Percentiles rank a stretch among this genome's conserved stretches.
Evolutionary conservation across 140 eudicot species (phyloP).

Genomic region (Oenanthe javanica): DNA sequence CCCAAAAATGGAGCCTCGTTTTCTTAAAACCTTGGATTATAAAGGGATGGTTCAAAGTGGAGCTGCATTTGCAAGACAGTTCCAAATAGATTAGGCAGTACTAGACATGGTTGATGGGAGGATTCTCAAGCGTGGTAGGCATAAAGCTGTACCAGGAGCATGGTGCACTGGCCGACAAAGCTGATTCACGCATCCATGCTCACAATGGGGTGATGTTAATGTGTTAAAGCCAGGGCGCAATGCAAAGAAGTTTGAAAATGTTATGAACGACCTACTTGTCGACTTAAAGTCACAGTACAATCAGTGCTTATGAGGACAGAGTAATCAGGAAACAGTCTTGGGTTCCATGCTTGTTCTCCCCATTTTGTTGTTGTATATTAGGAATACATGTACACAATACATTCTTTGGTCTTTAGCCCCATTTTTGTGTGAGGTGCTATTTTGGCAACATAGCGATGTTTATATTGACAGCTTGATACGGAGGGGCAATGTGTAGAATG

Average conservation of each 20-base stretch:
- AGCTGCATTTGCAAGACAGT: slow-evolving; percentile 80
- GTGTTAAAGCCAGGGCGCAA: slow-evolving; percentile 68
- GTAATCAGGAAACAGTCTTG: neutral
- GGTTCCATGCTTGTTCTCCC: neutral
- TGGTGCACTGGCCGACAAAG: slow-evolving; percentile 74
- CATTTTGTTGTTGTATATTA: neutral
- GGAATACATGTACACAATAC: slow-evolving; percentile 18
- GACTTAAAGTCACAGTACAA: slow-evolving; percentile 40
- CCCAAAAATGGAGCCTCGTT: slow-evolving; percentile 92
- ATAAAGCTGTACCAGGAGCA: slow-evolving; percentile 66
- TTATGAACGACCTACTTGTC: slow-evolving; percentile 36
- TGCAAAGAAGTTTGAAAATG: slow-evolving; percentile 40
- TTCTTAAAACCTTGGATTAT: slow-evolving; percentile 45
- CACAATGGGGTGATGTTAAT: slow-evolving; percentile 84
- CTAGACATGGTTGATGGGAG: slow-evolving; percentile 73
- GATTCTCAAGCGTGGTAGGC: slow-evolving; percentile 59
- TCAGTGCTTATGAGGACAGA: slow-evolving; percentile 49
- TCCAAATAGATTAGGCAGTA: slow-evolving; percentile 51
- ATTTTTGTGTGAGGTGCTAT: slow-evolving; percentile 24
- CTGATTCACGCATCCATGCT: slow-evolving; percentile 74
- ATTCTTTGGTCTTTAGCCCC: slow-evolving; percentile 23
- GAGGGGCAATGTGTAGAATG: neutral
- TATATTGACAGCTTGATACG: slow-evolving; percentile 9
- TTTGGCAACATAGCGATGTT: slow-evolving; percentile 11
- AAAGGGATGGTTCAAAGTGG: slow-evolving; percentile 71